phyloP scores from a whole-genome alignment of 106 monocot species.

The Posidonia australis region DNA sequence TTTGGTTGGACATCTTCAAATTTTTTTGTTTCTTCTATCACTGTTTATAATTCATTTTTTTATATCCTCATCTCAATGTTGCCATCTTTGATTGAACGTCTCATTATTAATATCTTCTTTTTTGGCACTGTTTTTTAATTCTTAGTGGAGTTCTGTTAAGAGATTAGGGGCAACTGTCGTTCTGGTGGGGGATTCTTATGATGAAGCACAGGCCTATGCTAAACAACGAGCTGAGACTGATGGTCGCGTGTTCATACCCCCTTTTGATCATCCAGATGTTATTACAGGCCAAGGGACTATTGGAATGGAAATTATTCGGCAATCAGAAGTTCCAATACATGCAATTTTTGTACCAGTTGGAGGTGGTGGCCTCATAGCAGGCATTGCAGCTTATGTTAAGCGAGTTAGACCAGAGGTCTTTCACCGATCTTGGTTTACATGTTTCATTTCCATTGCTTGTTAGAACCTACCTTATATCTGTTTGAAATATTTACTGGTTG shows the following conservation, averaged over 20 bases:
- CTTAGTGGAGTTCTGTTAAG: conserved; percentile 86
- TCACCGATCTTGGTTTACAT: not conserved
- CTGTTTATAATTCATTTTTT: too few relatives aligned
- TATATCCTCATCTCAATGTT: not conserved
- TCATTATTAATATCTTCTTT: too few relatives aligned
- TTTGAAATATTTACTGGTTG: not conserved
- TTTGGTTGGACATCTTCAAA: not conserved
- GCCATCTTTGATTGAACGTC: not conserved
- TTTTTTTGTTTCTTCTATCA: not conserved
- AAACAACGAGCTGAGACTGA: conserved; percentile 48
- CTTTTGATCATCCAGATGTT: conserved; percentile 93
- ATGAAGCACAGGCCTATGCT: conserved; percentile 88
- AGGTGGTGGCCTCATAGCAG: conserved; percentile 96
- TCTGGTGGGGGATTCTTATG: conserved; percentile 90
- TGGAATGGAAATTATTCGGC: conserved; percentile 91
- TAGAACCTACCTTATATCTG: not conserved
- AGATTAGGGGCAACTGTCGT: conserved; percentile 85
- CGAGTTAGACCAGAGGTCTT: conserved; percentile 74
- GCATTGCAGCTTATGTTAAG: conserved; percentile 95
- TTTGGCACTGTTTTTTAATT: not conserved
- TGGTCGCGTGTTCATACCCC: conserved; percentile 75
- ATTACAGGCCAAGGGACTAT: conserved; percentile 89
- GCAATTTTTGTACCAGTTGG: conserved; percentile 98
- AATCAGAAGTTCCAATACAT: conserved; percentile 62
- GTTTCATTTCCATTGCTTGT: not conserved